Percentiles rank a stretch among this genome's conserved stretches.
These are phyloP conservation scores for Boletus putidus DNA, from an alignment of 1,284 basidiomycete species.

Conservation along the genomic window DNA sequence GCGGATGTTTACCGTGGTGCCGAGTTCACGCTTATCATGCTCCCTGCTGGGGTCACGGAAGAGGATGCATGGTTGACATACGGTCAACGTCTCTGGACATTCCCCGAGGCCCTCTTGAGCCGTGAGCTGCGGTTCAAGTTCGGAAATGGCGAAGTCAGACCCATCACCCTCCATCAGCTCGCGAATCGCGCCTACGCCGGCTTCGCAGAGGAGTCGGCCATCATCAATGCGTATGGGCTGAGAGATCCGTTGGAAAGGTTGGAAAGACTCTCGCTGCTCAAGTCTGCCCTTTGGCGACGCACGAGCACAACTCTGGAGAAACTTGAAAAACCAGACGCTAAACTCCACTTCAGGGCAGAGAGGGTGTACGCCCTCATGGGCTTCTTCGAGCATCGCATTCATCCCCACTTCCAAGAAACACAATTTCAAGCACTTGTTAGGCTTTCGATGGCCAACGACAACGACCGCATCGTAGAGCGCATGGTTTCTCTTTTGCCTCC, in stretches of 20 bases:
- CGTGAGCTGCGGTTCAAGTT: slow-evolving; percentile 23
- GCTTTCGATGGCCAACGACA: slow-evolving; percentile 34
- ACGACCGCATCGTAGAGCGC: slow-evolving; percentile 30
- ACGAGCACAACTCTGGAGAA: not conserved
- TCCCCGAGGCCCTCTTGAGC: slow-evolving; percentile 30
- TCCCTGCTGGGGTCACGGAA: slow-evolving; percentile 2
- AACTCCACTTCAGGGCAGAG: slow-evolving; percentile 19
- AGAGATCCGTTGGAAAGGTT: slow-evolving; percentile 32
- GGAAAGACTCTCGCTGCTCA: slow-evolving; percentile 29
- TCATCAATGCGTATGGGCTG: slow-evolving; percentile 29
- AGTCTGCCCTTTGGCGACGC: slow-evolving; percentile 32
- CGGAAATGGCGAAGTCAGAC: slow-evolving; percentile 12
- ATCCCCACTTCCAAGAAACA: slow-evolving; percentile 25
- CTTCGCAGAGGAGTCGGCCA: slow-evolving; percentile 25
- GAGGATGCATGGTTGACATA: slow-evolving; percentile 22
- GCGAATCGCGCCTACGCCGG: slow-evolving; percentile 27
- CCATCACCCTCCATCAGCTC: slow-evolving; percentile 30
- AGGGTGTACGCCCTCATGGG: slow-evolving; percentile 35
- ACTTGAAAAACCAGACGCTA: not conserved
- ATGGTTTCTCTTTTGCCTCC: slow-evolving; percentile 29
- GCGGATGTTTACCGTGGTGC: slow-evolving; percentile 32
- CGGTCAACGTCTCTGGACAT: slow-evolving; percentile 34
- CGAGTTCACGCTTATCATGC: slow-evolving; percentile 33
- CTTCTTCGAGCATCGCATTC: slow-evolving; percentile 34
- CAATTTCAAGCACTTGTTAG: slow-evolving; percentile 30